phyloP scores from a whole-genome alignment of 2,329 filamentous ascomycete species.

The Aspergillus uvarum region DNA sequence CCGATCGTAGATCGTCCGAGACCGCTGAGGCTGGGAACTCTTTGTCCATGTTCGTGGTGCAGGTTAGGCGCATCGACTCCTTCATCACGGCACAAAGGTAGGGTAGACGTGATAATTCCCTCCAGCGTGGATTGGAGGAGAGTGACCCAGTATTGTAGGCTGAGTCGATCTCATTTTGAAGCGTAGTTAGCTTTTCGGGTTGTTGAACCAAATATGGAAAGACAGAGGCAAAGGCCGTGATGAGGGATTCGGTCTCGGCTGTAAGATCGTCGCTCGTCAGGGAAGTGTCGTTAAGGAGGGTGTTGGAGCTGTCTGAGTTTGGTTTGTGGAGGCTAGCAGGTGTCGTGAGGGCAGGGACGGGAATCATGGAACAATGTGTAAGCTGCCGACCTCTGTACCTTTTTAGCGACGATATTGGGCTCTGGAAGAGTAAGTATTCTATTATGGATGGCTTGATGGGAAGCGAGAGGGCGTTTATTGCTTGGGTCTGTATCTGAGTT shows the following conservation, averaged over 20 bases:
- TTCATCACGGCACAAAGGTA: slow-evolving; percentile 22
- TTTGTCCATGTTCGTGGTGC: background rate
- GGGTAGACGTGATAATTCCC: slow-evolving; percentile 5
- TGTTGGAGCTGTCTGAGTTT: background rate
- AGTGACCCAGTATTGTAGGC: background rate
- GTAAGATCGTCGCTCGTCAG: background rate
- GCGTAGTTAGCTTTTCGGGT: slow-evolving; percentile 2
- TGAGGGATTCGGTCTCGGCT: background rate
- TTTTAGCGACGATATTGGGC: slow-evolving; percentile 7
- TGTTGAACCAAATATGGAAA: slow-evolving; percentile 10
- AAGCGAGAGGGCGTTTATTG: background rate
- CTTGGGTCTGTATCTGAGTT: background rate
- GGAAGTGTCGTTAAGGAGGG: background rate
- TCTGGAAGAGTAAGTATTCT: slow-evolving; percentile 7
- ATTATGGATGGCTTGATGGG: background rate
- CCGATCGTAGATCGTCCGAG: background rate
- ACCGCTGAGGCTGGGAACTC: background rate
- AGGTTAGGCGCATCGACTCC: slow-evolving; percentile 15
- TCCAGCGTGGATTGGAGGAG: slow-evolving; percentile 4
- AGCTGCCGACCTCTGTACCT: slow-evolving; percentile 1
- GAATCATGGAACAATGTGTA: background rate
- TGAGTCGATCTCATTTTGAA: slow-evolving; percentile 14
- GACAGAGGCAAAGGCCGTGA: slow-evolving; percentile 6
- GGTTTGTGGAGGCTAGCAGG: background rate
- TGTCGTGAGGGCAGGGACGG: background rate